Evolutionary conservation across 768 basidiomycete species (phyloP).

Genomic region (Neoboletus subvelutipes): DNA sequence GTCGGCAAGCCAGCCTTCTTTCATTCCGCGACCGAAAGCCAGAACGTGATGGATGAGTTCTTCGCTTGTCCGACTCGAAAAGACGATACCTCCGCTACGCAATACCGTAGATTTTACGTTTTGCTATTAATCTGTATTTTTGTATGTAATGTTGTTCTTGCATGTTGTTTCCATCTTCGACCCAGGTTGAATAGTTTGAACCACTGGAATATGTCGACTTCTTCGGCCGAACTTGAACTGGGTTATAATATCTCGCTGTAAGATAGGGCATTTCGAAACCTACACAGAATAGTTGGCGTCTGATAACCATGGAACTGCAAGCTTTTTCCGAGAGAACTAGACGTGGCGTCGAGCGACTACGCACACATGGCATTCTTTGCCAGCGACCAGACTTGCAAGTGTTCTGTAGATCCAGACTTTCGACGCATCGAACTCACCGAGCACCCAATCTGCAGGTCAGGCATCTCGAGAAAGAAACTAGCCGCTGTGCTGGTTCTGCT

Average conservation of each 20-base stretch:
- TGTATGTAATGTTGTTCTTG: conserved; percentile 13
- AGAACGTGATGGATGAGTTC: conserved; percentile 10
- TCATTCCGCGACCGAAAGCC: conserved; percentile 27
- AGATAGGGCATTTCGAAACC: background rate
- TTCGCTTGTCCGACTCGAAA: background rate
- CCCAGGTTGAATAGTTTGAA: background rate
- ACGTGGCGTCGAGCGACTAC: conserved; percentile 42
- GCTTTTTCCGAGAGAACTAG: conserved; percentile 19
- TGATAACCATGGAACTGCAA: conserved; percentile 10
- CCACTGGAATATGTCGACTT: background rate
- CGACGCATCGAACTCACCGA: background rate
- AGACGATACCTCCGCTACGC: conserved; percentile 9
- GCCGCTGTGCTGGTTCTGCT: conserved; percentile 81
- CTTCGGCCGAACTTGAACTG: background rate
- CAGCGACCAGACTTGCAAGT: conserved; percentile 57
- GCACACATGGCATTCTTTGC: conserved; percentile 19
- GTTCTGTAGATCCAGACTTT: background rate
- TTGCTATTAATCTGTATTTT: conserved; percentile 29
- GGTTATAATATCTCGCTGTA: background rate
- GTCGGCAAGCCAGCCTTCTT: conserved; percentile 14
- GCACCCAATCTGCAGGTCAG: conserved; percentile 25
- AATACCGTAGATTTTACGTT: background rate
- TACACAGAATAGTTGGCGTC: background rate
- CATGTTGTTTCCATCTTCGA: background rate
- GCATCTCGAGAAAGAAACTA: conserved; percentile 42